Evolutionary conservation across 345 rosid genomes (phyloP).

Genomic region (Lepidium africanum): DNA sequence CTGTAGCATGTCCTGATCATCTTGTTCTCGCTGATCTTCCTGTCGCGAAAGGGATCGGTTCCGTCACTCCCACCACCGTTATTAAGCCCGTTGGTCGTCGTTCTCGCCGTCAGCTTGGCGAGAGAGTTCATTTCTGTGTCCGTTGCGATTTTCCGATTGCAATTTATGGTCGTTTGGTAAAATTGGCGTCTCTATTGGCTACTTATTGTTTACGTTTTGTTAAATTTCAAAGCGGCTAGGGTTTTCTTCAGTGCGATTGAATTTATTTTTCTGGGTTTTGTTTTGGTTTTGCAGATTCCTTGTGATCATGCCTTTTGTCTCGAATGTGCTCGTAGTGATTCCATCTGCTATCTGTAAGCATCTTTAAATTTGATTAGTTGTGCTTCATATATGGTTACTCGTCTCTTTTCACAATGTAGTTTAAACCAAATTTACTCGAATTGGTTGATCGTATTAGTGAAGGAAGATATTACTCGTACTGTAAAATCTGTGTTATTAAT

Average conservation of each 20-base stretch:
- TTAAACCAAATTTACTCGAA: not conserved
- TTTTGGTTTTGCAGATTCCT: conserved; percentile 64
- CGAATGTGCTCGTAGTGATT: conserved; percentile 94
- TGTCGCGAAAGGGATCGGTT: conserved; percentile 93
- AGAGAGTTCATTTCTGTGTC: conserved; percentile 94
- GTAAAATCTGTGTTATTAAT: not conserved
- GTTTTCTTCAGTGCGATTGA: not conserved
- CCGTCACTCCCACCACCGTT: conserved; percentile 51
- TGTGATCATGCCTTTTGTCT: conserved; percentile 95
- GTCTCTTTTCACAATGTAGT: not conserved
- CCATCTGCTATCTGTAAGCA: conserved; percentile 90
- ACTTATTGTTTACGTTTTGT: not conserved
- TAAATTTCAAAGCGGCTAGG: not conserved
- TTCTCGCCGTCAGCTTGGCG: conserved; percentile 91
- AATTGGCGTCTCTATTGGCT: not conserved
- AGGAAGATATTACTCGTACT: not conserved
- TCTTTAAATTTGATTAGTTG: not conserved
- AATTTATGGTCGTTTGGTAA: conserved; percentile 90
- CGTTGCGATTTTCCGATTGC: conserved; percentile 94
- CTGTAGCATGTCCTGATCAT: conserved; percentile 94
- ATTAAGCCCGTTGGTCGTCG: conserved; percentile 72
- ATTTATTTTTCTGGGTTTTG: not conserved
- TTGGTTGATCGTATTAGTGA: not conserved
- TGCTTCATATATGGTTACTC: not conserved
- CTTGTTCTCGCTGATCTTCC: conserved; percentile 97